Conservation (phyloP, 768 basidiomycete genomes). For the Hypholoma sublateritium region DNA sequence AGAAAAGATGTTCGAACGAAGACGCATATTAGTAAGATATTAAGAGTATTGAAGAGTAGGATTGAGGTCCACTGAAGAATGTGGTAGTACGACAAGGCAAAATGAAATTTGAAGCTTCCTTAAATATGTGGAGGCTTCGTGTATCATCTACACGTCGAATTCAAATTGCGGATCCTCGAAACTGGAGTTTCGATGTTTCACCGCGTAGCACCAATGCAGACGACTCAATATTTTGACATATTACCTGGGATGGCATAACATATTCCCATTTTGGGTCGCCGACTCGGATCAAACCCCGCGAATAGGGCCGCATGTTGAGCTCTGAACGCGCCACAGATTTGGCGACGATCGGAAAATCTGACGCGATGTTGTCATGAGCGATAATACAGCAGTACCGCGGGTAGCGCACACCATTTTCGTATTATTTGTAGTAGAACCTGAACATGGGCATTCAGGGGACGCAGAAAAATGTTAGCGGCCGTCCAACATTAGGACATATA, state of each 20-base stretch:
- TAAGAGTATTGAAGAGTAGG: background rate
- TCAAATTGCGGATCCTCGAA: background rate
- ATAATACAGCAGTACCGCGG: too few species aligned
- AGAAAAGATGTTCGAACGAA: background rate
- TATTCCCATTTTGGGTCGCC: background rate
- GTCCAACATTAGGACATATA: too few species aligned
- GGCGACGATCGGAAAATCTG: too few species aligned
- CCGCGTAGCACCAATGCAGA: background rate
- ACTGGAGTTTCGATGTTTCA: background rate
- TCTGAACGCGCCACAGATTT: background rate
- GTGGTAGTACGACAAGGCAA: background rate
- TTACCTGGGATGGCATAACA: background rate
- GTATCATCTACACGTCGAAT: background rate
- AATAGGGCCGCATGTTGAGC: background rate
- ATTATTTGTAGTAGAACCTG: too few species aligned
- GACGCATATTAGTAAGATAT: background rate
- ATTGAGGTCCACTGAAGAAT: background rate
- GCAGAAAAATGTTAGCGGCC: too few species aligned
- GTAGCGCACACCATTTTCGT: too few species aligned
- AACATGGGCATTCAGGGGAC: too few species aligned
- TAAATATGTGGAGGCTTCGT: background rate
- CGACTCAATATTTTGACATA: background rate
- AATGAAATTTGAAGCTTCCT: background rate
- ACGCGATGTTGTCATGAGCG: too few species aligned
- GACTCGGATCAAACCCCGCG: too few species aligned